These are phyloP conservation scores for Penicillium sp. DNA, from an alignment of 2,329 filamentous ascomycete species.

Conservation along the genomic window DNA sequence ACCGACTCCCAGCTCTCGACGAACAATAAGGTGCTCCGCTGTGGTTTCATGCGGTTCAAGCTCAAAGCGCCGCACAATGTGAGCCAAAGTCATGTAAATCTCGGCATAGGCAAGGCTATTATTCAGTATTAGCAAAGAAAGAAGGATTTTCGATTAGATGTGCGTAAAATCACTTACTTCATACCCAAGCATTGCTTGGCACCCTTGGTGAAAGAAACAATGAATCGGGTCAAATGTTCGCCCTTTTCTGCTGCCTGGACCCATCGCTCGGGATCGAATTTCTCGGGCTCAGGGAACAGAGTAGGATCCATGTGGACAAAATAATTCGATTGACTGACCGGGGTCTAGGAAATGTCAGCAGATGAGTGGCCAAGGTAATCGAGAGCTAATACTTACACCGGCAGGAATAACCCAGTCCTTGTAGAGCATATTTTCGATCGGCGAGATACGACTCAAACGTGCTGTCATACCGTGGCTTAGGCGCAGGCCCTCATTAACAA, in stretches of 20 bases:
- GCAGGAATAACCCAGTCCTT: conserved; percentile 22
- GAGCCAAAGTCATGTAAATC: conserved; percentile 22
- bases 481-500: conserved; percentile 23
- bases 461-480: conserved; percentile 23
- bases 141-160: background rate
- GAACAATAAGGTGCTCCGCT: conserved; percentile 16
- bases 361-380: background rate
- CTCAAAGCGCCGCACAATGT: conserved; percentile 20
- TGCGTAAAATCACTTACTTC: conserved; percentile 14
- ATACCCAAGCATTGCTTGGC: conserved; percentile 25
- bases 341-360: conserved; percentile 13
- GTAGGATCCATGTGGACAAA: conserved; percentile 25
- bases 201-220: conserved; percentile 24
- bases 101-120: conserved; percentile 24
- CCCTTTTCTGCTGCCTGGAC: conserved; percentile 13
- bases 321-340: conserved; percentile 25
- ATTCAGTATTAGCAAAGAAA: background rate
- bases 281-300: conserved; percentile 20
- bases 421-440: conserved; percentile 16
- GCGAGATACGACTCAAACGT: conserved; percentile 20
- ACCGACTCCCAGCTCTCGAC: conserved; percentile 19
- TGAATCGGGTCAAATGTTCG: conserved; percentile 17
- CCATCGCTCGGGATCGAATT: conserved; percentile 23
- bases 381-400: conserved; percentile 12
- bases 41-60: conserved; percentile 19